Percentiles rank a stretch among this genome's conserved stretches.
phyloP scores from a whole-genome alignment of 352 stramenopile species.

The Phytophthora ohioensis region DNA sequence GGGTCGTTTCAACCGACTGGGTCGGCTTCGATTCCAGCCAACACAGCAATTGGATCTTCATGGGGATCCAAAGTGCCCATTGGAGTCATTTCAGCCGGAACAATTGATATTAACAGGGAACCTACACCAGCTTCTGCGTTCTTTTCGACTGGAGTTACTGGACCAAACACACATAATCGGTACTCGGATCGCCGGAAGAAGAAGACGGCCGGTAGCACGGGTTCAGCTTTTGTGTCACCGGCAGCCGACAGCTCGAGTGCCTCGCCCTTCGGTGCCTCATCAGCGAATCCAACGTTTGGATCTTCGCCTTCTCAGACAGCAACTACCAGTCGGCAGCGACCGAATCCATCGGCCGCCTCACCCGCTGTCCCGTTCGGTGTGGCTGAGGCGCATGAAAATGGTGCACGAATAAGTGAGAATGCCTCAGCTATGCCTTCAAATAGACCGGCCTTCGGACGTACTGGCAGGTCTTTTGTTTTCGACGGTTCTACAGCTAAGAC shows the following conservation, averaged over 20 bases:
- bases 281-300: conserved; percentile 9
- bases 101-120: conserved; percentile 8
- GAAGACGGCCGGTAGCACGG: conserved; percentile 4
- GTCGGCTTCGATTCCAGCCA: neutral
- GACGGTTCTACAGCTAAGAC: neutral
- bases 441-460: neutral
- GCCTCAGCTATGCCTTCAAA: neutral
- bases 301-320: conserved; percentile 17
- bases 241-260: neutral
- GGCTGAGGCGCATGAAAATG: neutral
- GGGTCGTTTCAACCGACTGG: conserved; percentile 11
- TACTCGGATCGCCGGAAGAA: conserved; percentile 29
- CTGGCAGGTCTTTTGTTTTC: conserved; percentile 24
- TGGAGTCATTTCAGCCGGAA: neutral
- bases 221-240: conserved; percentile 12
- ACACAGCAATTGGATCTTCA: neutral
- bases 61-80: conserved; percentile 8
- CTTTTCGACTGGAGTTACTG: conserved; percentile 34
- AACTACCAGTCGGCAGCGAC: conserved; percentile 2
- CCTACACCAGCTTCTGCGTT: conserved; percentile 7
- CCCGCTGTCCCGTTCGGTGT: neutral
- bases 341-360: conserved; percentile 5
- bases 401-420: neutral
- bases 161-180: conserved; percentile 12
- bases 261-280: neutral